Conservation (phyloP, 2,329 filamentous ascomycete species). For the Ceratocystiopsis brevicomis region DNA sequence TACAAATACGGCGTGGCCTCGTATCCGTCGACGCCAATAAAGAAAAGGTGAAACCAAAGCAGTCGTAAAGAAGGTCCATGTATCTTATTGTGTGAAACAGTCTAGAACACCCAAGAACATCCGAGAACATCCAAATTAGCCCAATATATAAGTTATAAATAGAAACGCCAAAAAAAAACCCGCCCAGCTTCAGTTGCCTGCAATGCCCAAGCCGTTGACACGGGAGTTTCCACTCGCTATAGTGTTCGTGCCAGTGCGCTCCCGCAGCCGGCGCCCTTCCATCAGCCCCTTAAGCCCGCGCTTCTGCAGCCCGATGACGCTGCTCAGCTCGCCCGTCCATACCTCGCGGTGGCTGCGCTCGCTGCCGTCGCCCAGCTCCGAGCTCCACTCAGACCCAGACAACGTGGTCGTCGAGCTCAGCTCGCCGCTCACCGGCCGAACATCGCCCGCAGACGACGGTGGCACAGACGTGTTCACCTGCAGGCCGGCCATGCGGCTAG, state of each 20-base stretch:
- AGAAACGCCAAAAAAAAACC: not conserved
- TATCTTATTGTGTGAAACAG: not conserved
- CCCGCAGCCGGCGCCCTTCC: constrained; percentile 76
- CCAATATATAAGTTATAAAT: not conserved
- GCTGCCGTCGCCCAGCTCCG: constrained; percentile 30
- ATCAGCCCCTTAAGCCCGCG: constrained; percentile 78
- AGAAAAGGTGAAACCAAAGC: not conserved
- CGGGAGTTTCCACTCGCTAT: constrained; percentile 1
- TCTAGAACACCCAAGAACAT: not conserved
- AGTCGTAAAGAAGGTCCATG: too few species aligned
- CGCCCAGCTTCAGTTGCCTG: not conserved
- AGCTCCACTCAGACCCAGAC: constrained; percentile 38
- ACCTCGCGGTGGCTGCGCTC: constrained; percentile 39
- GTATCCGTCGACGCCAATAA: too few species aligned
- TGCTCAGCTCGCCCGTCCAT: constrained; percentile 68
- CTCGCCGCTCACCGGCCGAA: constrained; percentile 26
- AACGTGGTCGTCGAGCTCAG: constrained; percentile 30
- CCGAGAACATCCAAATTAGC: too few species aligned
- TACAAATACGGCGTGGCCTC: too few species aligned
- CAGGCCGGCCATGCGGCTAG: constrained; percentile 21
- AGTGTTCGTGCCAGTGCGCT: constrained; percentile 35
- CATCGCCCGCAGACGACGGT: constrained; percentile 7
- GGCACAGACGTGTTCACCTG: constrained; percentile 29
- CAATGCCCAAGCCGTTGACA: constrained; percentile 8
- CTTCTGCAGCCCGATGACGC: constrained; percentile 91